Conservation (phyloP, 441 rosid species). For the Croton laevigatus region DNA sequence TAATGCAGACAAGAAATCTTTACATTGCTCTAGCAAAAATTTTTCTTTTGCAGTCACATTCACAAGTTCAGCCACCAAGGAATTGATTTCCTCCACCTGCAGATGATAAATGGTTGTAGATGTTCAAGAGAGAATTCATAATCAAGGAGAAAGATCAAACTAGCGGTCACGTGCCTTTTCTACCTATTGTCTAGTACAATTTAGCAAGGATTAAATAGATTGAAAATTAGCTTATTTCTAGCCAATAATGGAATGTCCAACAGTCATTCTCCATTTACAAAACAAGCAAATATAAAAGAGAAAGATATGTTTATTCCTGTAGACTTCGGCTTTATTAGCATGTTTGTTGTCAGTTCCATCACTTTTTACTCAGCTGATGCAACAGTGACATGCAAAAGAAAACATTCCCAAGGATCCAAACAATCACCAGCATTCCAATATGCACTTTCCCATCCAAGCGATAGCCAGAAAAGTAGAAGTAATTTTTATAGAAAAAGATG, state of each 20-base stretch:
- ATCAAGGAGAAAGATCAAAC: conserved; percentile 16
- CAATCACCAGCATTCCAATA: neutral
- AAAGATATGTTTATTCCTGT: neutral
- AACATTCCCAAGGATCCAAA: neutral
- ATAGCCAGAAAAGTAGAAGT: neutral
- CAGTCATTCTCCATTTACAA: neutral
- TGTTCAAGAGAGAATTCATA: neutral
- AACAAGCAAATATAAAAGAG: neutral
- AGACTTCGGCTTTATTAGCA: neutral
- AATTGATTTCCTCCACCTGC: conserved; percentile 61
- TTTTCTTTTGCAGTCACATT: conserved; percentile 55
- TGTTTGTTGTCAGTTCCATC: neutral
- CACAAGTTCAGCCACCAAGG: conserved; percentile 55
- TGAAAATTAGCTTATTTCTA: conserved; percentile 1
- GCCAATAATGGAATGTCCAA: neutral
- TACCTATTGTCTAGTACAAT: neutral
- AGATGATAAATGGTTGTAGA: conserved; percentile 8
- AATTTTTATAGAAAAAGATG: neutral
- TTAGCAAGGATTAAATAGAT: neutral
- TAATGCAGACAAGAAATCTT: conserved; percentile 53
- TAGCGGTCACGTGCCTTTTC: too few species aligned
- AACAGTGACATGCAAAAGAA: too few species aligned
- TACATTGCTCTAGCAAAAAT: conserved; percentile 57
- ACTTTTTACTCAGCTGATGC: neutral
- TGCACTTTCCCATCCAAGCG: neutral